Evolutionary conservation across 495 filamentous ascomycete genomes (phyloP).

Genomic region (Staphylotrichum longicolle): DNA sequence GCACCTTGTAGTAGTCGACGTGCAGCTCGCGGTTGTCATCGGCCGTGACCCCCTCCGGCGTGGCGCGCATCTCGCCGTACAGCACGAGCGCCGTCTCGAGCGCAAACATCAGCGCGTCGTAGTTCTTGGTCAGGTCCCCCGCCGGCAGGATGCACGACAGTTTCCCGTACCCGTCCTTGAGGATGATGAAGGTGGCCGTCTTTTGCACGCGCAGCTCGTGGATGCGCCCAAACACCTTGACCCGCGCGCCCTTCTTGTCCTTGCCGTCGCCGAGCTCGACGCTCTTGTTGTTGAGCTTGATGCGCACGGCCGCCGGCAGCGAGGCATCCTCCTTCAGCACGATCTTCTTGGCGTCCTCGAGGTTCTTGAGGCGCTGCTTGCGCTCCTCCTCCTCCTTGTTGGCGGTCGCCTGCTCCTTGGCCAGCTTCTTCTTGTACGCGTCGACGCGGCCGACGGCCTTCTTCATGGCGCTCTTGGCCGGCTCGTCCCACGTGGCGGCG

Average conservation of each 20-base stretch:
- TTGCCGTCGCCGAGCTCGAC: conserved; percentile 62
- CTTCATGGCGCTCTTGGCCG: conserved; percentile 78
- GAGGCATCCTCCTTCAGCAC: conserved; percentile 74
- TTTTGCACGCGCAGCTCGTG: conserved; percentile 84
- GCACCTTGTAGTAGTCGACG: conserved; percentile 87
- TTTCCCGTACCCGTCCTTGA: conserved; percentile 85
- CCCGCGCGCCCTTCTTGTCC: conserved; percentile 66
- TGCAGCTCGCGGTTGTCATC: conserved; percentile 89
- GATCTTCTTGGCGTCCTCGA: conserved; percentile 89
- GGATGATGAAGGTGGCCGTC: conserved; percentile 79
- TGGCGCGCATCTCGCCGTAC: conserved; percentile 82
- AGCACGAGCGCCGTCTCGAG: conserved; percentile 86
- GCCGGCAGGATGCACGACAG: conserved; percentile 81
- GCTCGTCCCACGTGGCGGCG: conserved; percentile 64
- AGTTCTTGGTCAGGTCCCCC: conserved; percentile 82
- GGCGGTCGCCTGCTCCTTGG: conserved; percentile 64
- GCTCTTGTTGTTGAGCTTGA: conserved; percentile 67
- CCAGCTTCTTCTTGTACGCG: conserved; percentile 71
- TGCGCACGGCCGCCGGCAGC: conserved; percentile 74
- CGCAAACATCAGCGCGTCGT: conserved; percentile 85
- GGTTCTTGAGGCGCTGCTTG: conserved; percentile 57
- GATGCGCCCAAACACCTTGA: conserved; percentile 81
- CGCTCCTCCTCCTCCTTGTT: conserved; percentile 71
- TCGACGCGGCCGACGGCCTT: conserved; percentile 73
- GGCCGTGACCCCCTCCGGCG: conserved; percentile 75